These are phyloP conservation scores for Tylopilus subfusipes DNA, from an alignment of 768 basidiomycete species.

Conservation along the genomic window DNA sequence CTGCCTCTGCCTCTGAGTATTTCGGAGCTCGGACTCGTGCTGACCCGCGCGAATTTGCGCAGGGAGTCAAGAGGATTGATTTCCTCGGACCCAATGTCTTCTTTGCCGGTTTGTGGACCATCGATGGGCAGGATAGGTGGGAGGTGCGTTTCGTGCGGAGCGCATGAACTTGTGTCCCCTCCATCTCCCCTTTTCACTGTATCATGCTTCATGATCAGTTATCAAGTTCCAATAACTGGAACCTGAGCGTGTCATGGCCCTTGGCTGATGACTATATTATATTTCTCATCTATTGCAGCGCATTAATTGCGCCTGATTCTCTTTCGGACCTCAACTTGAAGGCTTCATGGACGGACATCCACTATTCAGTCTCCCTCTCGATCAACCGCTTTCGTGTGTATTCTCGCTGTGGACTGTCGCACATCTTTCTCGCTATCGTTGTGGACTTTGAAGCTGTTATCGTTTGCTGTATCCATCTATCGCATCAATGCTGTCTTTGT, in stretches of 20 bases:
- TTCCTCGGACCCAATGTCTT: conserved; percentile 31
- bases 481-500: neutral
- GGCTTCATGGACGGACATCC: conserved; percentile 14
- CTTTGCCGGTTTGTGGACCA: conserved; percentile 32
- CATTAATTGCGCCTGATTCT: neutral
- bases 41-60: conserved; percentile 35
- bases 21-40: conserved; percentile 27
- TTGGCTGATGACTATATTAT: conserved; percentile 9
- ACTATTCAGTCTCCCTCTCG: neutral
- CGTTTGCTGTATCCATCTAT: conserved; percentile 16
- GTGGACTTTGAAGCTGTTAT: conserved; percentile 4
- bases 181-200: neutral
- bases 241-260: conserved; percentile 2
- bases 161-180: conserved; percentile 10
- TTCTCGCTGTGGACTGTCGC: conserved; percentile 7
- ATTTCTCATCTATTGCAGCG: conserved; percentile 16
- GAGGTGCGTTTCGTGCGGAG: conserved; percentile 23
- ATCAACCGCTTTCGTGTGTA: conserved; percentile 10
- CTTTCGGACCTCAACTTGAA: too few species aligned
- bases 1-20: conserved; percentile 25
- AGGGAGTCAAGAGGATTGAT: conserved; percentile 40
- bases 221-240: conserved; percentile 13
- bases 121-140: conserved; percentile 29
- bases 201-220: conserved; percentile 11
- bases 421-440: conserved; percentile 3